A percentile compares a stretch with the other conserved stretches of the same genome.
phyloP scores from a whole-genome alignment of 768 basidiomycete species.

The Fistulinella prunicolor region DNA sequence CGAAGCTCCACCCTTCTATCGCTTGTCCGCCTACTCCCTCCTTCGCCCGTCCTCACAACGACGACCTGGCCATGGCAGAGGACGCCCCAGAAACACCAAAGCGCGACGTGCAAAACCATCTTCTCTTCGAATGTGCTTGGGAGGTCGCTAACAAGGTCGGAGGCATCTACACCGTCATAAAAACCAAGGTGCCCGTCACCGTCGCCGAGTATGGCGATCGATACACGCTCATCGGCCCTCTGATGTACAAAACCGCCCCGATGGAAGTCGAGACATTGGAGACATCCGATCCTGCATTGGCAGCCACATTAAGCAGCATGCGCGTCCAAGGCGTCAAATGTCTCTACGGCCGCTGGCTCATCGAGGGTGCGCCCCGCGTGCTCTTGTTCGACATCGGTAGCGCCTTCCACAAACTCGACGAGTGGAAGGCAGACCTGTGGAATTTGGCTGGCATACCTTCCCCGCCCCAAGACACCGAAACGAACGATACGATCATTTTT shows the following conservation, averaged over 20 bases:
- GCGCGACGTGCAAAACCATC: slow-evolving; percentile 74
- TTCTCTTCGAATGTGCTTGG: slow-evolving; percentile 96
- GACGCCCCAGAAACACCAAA: slow-evolving; percentile 26
- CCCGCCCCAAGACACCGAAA: slow-evolving; percentile 95
- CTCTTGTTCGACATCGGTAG: slow-evolving; percentile 94
- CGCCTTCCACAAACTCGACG: slow-evolving; percentile 83
- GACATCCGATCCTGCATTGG: slow-evolving; percentile 76
- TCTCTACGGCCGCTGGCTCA: slow-evolving; percentile 96
- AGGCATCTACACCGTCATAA: slow-evolving; percentile 99
- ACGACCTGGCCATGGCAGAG: slow-evolving; percentile 21
- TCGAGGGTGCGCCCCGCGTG: slow-evolving; percentile 94
- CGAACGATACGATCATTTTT: slow-evolving; percentile 96
- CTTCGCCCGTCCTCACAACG: slow-evolving; percentile 1
- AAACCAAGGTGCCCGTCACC: slow-evolving; percentile 98
- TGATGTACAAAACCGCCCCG: slow-evolving; percentile 96
- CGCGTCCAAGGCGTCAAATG: slow-evolving; percentile 86
- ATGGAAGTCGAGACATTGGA: slow-evolving; percentile 98
- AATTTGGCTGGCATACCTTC: slow-evolving; percentile 97
- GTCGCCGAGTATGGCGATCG: slow-evolving; percentile 93
- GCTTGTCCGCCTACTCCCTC: neutral
- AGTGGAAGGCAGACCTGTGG: slow-evolving; percentile 99
- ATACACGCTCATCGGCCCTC: slow-evolving; percentile 95
- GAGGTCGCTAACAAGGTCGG: slow-evolving; percentile 99
- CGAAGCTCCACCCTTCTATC: slow-evolving; percentile 1
- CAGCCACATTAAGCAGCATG: slow-evolving; percentile 78